Percentiles rank a stretch among this genome's conserved stretches.
Evolutionary conservation across 139 green algal genomes (phyloP).

Genomic region (Picochlorum sp.): DNA sequence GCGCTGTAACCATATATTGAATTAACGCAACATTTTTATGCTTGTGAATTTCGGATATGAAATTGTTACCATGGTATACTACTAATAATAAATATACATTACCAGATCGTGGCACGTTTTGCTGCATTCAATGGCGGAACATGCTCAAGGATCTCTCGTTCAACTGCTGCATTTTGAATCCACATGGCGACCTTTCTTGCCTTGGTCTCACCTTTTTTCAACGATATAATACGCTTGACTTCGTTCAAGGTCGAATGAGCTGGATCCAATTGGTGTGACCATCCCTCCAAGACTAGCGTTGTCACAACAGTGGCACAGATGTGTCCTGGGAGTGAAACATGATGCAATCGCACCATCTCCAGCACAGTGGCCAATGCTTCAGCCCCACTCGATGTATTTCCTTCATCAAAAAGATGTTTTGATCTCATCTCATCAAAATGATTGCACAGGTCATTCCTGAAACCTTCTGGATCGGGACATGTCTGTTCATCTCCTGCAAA

Average conservation of each 20-base stretch:
- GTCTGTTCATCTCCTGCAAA: constrained; percentile 58
- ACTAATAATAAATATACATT: neutral
- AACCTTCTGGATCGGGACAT: constrained; percentile 60
- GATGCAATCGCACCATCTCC: constrained; percentile 67
- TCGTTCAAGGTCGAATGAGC: constrained; percentile 29
- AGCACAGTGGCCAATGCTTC: constrained; percentile 64
- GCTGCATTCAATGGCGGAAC: constrained; percentile 11
- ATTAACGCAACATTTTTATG: neutral
- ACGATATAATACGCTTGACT: constrained; percentile 25
- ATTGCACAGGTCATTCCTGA: constrained; percentile 40
- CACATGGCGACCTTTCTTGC: constrained; percentile 1
- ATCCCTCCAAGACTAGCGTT: constrained; percentile 82
- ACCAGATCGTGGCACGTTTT: neutral
- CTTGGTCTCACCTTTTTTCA: constrained; percentile 9
- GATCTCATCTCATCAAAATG: constrained; percentile 41
- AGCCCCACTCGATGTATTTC: constrained; percentile 33
- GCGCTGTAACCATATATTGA: neutral
- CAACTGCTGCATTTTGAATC: constrained; percentile 8
- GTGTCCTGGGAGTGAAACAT: constrained; percentile 70
- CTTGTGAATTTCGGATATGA: neutral
- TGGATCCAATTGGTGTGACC: constrained; percentile 46
- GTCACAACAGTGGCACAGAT: constrained; percentile 82
- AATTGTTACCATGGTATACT: neutral
- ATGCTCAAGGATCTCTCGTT: constrained; percentile 22
- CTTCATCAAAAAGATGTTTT: neutral